Base-by-base conservation (phyloP, 768 basidiomycete species). In the Suillus variegatus region DNA sequence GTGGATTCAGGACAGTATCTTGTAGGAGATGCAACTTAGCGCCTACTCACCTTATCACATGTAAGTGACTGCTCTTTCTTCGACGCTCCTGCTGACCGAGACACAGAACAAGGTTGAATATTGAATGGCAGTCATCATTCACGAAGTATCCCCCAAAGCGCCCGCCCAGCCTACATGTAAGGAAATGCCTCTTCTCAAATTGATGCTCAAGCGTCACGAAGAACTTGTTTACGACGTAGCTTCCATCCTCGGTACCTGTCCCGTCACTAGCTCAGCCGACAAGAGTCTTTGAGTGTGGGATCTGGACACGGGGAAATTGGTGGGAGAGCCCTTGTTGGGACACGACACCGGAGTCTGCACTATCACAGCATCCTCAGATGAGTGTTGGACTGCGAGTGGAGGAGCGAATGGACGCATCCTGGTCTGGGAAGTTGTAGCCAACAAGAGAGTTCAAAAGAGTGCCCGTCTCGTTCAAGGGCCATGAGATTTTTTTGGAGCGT, bases 271-370 rank as follows among this genome's bases (percentile, higher is more conserved):
- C 51, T 52, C 51, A 0, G 16, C 8, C 25, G 51, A 52, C 16
- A 52, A 52, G 16, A 28, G 7, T 6, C 25, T 52, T 52, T 64
- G 68, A 5, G 18, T 68, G 12, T 69, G 68, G 67, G 16, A 68
- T 52, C 9, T 55, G 3, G 52, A 60, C 6, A 64, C 44, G 0
- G 82, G 82, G 65, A 77, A 79, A 36, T 49, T 22, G 13, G 14
- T 61, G 12, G 36, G 44, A 14, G 25, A 71, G n/a, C 2, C 28
- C 28, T 28, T 28, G 28, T 28, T 28, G 28, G 28, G 28, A 28
- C 28, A 28, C 28, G 28, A 28, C 28, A 28, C 28, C 28, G 28
- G 28, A 28, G 28, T 28, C 28, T 28, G 28, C 28, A 28, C 28
- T 28, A 28, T 28, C 28, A 28, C 28, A 28, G 28, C 28, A 28